phyloP scores from a whole-genome alignment of 1,284 basidiomycete genomes.

The Fomes fomentarius region DNA sequence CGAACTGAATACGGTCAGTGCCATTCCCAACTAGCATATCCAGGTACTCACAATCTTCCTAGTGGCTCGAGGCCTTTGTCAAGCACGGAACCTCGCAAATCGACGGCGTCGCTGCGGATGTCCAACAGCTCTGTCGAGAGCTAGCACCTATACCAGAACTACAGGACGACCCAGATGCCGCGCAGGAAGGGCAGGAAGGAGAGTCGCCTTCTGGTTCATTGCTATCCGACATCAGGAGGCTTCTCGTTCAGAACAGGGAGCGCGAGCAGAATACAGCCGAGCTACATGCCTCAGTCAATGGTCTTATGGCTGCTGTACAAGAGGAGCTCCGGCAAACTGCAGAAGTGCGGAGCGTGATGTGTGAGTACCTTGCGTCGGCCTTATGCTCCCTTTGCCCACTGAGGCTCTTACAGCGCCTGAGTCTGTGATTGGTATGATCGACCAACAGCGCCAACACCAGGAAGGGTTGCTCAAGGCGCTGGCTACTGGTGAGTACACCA shows the following conservation, averaged over 20 bases:
- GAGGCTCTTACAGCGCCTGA: slow-evolving; percentile 50
- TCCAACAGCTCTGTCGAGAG: slow-evolving; percentile 63
- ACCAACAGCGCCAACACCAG: slow-evolving; percentile 71
- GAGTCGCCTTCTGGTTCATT: slow-evolving; percentile 26
- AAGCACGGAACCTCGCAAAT: slow-evolving; percentile 74
- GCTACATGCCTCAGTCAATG: slow-evolving; percentile 51
- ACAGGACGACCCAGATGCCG: slow-evolving; percentile 7
- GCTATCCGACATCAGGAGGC: slow-evolving; percentile 45
- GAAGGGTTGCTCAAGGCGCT: slow-evolving; percentile 66
- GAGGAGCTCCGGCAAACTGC: slow-evolving; percentile 39
- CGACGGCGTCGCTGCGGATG: slow-evolving; percentile 57
- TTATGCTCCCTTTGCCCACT: no score
- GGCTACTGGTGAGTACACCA: slow-evolving; percentile 52
- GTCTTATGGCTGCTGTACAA: slow-evolving; percentile 46
- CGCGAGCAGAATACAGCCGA: slow-evolving; percentile 45
- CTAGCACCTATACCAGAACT: slow-evolving; percentile 40
- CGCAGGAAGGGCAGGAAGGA: slow-evolving; percentile 10
- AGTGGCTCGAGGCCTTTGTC: slow-evolving; percentile 87
- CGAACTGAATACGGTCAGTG: slow-evolving; percentile 66
- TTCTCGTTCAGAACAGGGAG: slow-evolving; percentile 44
- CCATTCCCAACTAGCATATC: background rate
- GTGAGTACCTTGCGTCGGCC: no score
- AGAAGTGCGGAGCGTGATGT: slow-evolving; percentile 36
- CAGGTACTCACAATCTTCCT: background rate
- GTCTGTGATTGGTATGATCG: slow-evolving; percentile 61